Evolutionary conservation across 2,329 filamentous ascomycete species (phyloP).

Genomic region (Ceratocystiopsis brevicomis): DNA sequence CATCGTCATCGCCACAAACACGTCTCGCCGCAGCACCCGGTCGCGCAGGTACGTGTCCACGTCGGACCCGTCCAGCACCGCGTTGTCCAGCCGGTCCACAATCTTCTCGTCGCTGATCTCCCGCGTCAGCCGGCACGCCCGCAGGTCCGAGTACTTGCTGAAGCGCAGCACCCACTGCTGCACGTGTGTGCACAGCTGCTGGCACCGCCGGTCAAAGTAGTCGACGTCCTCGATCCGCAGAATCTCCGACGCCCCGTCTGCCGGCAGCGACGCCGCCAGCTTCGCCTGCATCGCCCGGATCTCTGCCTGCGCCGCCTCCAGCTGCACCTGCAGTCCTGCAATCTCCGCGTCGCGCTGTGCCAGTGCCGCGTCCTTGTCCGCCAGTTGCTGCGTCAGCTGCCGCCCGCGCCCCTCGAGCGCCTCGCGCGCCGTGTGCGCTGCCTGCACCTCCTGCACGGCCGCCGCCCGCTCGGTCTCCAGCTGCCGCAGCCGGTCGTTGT

Average conservation of each 20-base stretch:
- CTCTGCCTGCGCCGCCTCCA: slow-evolving; percentile 50
- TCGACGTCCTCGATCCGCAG: slow-evolving; percentile 72
- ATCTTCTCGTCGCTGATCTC: slow-evolving; percentile 86
- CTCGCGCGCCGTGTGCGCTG: slow-evolving; percentile 45
- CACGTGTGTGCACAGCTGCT: slow-evolving; percentile 85
- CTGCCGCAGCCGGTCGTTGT: slow-evolving; percentile 49
- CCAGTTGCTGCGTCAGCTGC: slow-evolving; percentile 5
- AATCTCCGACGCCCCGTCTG: slow-evolving; percentile 40
- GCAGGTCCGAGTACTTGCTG: slow-evolving; percentile 91
- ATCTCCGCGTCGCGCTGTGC: slow-evolving; percentile 74
- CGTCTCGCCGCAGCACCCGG: slow-evolving; percentile 70
- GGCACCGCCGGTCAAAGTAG: slow-evolving; percentile 86
- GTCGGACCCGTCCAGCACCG: slow-evolving; percentile 82
- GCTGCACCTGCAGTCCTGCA: slow-evolving; percentile 53
- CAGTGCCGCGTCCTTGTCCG: slow-evolving; percentile 23
- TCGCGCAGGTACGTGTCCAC: slow-evolving; percentile 77
- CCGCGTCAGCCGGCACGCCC: slow-evolving; percentile 61
- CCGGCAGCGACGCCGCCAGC: slow-evolving; percentile 38
- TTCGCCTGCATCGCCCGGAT: slow-evolving; percentile 38
- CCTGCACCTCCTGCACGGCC: slow-evolving; percentile 48
- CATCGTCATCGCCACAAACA: slow-evolving; percentile 98
- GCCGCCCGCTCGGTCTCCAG: slow-evolving; percentile 50
- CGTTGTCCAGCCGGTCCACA: slow-evolving; percentile 84
- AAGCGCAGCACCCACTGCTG: slow-evolving; percentile 97
- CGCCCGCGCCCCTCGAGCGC: slow-evolving; percentile 44